Evolutionary conservation across 306 rosid genomes (phyloP).

Genomic region (Vigna reflexopilosa): DNA sequence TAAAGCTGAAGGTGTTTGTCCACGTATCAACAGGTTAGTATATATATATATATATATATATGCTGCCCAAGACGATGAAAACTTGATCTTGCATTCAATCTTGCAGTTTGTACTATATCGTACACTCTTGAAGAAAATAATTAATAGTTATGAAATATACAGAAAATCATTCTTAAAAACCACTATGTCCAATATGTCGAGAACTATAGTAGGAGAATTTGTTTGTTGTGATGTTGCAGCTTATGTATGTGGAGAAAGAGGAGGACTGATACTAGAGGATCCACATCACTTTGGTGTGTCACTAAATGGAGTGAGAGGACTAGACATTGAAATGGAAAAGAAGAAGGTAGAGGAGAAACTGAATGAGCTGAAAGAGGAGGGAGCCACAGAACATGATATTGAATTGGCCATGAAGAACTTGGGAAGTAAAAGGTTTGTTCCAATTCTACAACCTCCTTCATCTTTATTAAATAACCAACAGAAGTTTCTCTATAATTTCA

Average conservation of each 20-base stretch:
- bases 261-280: constrained; percentile 62
- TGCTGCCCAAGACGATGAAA: neutral
- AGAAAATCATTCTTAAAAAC: too few relatives aligned
- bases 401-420: constrained; percentile 64
- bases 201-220: neutral
- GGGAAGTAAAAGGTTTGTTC: constrained; percentile 64
- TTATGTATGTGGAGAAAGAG: constrained; percentile 75
- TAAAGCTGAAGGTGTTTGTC: constrained; percentile 54
- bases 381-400: constrained; percentile 51
- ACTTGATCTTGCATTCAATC: neutral
- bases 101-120: too few relatives aligned
- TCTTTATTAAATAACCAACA: neutral
- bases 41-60: neutral
- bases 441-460: neutral
- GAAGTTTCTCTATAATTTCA: too few relatives aligned
- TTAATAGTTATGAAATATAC: too few relatives aligned
- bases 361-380: constrained; percentile 45
- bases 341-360: constrained; percentile 48
- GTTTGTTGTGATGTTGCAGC: constrained; percentile 44
- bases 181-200: neutral
- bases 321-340: constrained; percentile 61
- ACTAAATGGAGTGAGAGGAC: constrained; percentile 58
- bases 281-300: constrained; percentile 62
- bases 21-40: constrained; percentile 82
- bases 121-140: too few relatives aligned